Base-by-base conservation (phyloP, 768 basidiomycete genomes). In the Lanmaoa rubissima region DNA sequence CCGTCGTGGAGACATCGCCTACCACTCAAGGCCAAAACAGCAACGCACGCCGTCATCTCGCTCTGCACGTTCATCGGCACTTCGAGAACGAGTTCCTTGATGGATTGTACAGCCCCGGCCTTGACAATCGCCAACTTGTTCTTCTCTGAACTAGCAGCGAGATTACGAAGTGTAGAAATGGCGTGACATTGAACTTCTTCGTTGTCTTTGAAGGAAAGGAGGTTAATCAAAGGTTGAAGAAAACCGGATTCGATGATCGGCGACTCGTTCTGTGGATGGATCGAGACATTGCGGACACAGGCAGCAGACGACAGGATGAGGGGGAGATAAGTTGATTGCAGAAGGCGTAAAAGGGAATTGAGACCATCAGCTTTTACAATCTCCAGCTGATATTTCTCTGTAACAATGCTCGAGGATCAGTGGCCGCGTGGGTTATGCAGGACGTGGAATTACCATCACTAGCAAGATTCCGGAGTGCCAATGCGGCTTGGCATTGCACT, bases 161-260 rank as follows among this genome's bases (percentile, higher is more conserved):
- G 82, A 69, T 99, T 99, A 16, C 97, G 84, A 44, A 99, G 78
- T 0, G 97, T 99, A 13, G 94, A 96, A 62, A 99, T 99, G 19
- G 97, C 97, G 66, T 99, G 97, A 68, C 97, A 98, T 70, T 99
- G 97, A 24, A 99, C 94, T 74, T 99, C 97, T 76, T 99, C 97
- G 67, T 98, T 98, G 73, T 99, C 97, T 73, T 98, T 98, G 78
- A 98, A 98, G 2, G 95, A 92, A 21, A 99, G 79, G 34, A 99
- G 82, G 69, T 93, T 94, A 72, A 99, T 98, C 40, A 99, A 78
- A 1, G 97, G 97, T 66, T 93, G 90, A 59, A 98, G 76, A 80
- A 99, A 99, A 19, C 96, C 96, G 36, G 94, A 91, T 66, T 99
- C 97, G 71, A 99, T 99, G 72, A 99, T 99, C 17, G 96, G 97